phyloP scores from a whole-genome alignment of 306 rosid genomes.

The Rubus parviflorus region DNA sequence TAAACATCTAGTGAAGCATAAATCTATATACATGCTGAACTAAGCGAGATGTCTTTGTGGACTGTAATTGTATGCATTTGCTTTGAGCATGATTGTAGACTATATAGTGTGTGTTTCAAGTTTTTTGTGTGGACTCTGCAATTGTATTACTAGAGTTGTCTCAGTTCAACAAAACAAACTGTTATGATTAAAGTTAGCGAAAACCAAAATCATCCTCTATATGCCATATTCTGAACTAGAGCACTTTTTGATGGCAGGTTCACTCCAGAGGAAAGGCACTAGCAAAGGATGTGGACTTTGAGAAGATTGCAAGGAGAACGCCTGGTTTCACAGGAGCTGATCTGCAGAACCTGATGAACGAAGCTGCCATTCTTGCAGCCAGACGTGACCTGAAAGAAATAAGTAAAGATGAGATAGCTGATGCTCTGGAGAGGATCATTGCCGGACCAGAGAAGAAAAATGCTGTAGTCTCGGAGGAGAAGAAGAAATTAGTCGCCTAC shows the following conservation, averaged over 20 bases:
- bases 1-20: not conserved
- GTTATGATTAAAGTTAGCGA: not conserved
- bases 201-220: not conserved
- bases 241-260: constrained; percentile 42
- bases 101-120: not conserved
- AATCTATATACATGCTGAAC: not conserved
- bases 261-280: constrained; percentile 86
- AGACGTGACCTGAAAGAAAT: constrained; percentile 98
- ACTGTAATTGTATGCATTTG: not conserved
- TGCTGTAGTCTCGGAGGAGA: constrained; percentile 93
- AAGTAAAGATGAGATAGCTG: constrained; percentile 96
- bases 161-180: not conserved
- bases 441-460: constrained; percentile 99
- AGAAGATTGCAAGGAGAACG: constrained; percentile 92
- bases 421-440: constrained; percentile 93
- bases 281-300: constrained; percentile 96
- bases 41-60: not conserved
- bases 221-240: not conserved
- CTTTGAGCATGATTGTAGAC: not conserved
- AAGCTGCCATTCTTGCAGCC: constrained; percentile 99
- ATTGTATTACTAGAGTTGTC: not conserved
- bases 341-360: constrained; percentile 91
- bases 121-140: not conserved
- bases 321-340: constrained; percentile 91
- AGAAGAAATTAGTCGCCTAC: constrained; percentile 91